Conservation (phyloP, 768 basidiomycete genomes). For the Boletus huronensis region DNA sequence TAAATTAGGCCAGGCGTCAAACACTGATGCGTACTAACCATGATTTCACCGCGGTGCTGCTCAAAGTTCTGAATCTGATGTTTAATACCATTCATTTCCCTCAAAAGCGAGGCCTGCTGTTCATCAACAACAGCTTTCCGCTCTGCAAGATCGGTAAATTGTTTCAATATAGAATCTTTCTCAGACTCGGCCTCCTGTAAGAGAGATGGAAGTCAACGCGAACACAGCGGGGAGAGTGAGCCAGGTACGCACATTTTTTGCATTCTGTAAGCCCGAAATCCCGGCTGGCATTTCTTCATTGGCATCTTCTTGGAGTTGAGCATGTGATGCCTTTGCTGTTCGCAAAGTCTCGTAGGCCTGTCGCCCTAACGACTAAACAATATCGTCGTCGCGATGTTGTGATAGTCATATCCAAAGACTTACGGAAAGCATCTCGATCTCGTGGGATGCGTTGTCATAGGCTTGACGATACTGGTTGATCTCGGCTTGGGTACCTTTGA, state of each 20-base stretch:
- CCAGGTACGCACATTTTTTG: constrained; percentile 44
- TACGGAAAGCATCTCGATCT: constrained; percentile 37
- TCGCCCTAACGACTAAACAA: constrained; percentile 20
- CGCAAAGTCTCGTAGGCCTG: constrained; percentile 24
- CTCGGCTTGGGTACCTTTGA: constrained; percentile 27
- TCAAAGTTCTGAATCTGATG: constrained; percentile 50
- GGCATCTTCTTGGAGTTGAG: constrained; percentile 51
- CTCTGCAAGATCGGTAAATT: constrained; percentile 45
- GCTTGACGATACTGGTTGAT: constrained; percentile 27
- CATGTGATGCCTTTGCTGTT: constrained; percentile 35
- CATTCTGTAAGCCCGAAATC: constrained; percentile 53
- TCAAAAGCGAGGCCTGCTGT: constrained; percentile 41
- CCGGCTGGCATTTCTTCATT: constrained; percentile 69
- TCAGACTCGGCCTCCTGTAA: constrained; percentile 54
- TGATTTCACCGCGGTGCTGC: constrained; percentile 38
- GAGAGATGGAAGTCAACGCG: constrained; percentile 1
- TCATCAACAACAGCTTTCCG: constrained; percentile 49
- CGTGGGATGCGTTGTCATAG: constrained; percentile 29
- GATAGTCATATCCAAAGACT: constrained; percentile 5
- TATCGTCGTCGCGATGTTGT: neutral
- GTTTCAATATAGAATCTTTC: constrained; percentile 43
- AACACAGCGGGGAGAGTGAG: neutral
- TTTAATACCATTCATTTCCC: constrained; percentile 45
- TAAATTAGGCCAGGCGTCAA: neutral
- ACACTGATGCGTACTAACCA: constrained; percentile 36